Conservation (phyloP, 495 filamentous ascomycete genomes). For the Trichoderma virens region DNA sequence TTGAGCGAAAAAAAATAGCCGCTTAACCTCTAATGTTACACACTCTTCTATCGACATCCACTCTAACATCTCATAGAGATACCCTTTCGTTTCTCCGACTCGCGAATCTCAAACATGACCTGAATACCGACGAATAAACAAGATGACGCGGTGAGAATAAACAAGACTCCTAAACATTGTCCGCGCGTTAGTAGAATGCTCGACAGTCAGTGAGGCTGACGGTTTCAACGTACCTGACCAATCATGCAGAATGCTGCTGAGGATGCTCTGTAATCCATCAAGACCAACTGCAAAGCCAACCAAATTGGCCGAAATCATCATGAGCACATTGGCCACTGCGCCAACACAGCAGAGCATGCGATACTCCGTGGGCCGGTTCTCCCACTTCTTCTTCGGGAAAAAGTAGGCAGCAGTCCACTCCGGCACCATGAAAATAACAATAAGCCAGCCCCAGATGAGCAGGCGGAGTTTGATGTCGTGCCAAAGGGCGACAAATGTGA, state of each 20-base stretch:
- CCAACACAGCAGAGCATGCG: conserved; percentile 78
- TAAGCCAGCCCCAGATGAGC: conserved; percentile 93
- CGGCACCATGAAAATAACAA: conserved; percentile 87
- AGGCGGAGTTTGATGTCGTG: conserved; percentile 93
- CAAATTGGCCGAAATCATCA: conserved; percentile 95
- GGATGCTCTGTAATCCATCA: conserved; percentile 72
- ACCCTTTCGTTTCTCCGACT: conserved; percentile 72
- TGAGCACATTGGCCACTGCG: conserved; percentile 75
- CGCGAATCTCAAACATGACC: conserved; percentile 92
- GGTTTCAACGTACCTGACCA: conserved; percentile 48
- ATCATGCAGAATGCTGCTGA: conserved; percentile 64
- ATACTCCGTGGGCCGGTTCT: conserved; percentile 58
- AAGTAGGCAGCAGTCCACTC: conserved; percentile 63
- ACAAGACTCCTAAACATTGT: conserved; percentile 49
- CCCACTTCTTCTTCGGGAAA: conserved; percentile 67
- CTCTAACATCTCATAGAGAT: conserved; percentile 76
- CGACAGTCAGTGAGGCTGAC: conserved; percentile 1
- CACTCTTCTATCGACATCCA: neutral
- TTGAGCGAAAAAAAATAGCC: neutral
- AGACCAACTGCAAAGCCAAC: conserved; percentile 90
- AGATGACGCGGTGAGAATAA: conserved; percentile 59
- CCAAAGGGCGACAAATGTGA: conserved; percentile 97
- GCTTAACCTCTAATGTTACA: neutral
- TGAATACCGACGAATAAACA: conserved; percentile 80
- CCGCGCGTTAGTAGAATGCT: conserved; percentile 13